These are phyloP conservation scores for Dactylellina cionopaga DNA, from an alignment of 2,329 filamentous ascomycete genomes.

Conservation along the genomic window DNA sequence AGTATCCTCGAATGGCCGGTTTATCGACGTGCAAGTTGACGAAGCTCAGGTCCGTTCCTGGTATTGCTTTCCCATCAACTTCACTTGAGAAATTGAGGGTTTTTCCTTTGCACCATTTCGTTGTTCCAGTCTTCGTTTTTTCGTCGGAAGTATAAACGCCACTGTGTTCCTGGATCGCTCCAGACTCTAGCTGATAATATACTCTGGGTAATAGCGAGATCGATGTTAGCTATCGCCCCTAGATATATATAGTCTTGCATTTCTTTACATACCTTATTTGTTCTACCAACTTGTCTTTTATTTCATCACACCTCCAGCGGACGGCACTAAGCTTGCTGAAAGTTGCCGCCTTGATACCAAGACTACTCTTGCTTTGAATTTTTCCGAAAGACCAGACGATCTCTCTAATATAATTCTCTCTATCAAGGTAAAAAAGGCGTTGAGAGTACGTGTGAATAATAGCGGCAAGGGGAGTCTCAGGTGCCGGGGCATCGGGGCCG, in stretches of 20 bases:
- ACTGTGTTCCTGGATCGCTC: no score
- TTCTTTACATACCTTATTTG: slow-evolving; percentile 33
- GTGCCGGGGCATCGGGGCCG: slow-evolving; percentile 11
- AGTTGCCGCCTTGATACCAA: not conserved
- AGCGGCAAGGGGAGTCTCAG: not conserved
- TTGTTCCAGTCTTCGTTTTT: no score
- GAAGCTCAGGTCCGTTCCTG: not conserved
- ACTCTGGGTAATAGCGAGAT: no score
- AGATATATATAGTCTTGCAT: no score
- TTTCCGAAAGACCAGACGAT: slow-evolving; percentile 5
- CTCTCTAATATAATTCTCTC: slow-evolving; percentile 10
- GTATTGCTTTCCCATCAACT: no score
- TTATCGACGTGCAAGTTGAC: not conserved
- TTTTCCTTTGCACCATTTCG: no score
- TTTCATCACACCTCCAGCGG: slow-evolving; percentile 8
- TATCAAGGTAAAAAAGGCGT: slow-evolving; percentile 16
- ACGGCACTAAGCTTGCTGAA: slow-evolving; percentile 13
- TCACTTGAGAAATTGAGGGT: no score
- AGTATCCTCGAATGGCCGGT: not conserved
- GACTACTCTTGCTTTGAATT: not conserved
- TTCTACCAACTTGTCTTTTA: not conserved
- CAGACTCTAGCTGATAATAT: no score
- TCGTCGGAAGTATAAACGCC: no score
- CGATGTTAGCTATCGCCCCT: no score
- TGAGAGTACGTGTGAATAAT: not conserved